Percentiles rank a stretch among this genome's conserved stretches.
Evolutionary conservation across 106 monocot genomes (phyloP).

Genomic region (Dendrobium chrysotoxum): DNA sequence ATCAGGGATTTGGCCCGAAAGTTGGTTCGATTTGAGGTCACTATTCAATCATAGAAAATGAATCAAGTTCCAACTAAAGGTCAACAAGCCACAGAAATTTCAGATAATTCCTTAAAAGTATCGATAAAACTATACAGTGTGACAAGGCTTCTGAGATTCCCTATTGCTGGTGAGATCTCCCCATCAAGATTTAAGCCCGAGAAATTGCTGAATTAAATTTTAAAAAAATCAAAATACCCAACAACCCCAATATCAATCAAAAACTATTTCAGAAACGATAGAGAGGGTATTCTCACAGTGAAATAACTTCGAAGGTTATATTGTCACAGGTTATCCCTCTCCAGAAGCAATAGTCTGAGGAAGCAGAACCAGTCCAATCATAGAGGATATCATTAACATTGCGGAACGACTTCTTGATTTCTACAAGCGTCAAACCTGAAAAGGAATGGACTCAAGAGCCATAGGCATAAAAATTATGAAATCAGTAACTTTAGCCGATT

Average conservation of each 20-base stretch:
- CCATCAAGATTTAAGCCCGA: conserved; percentile 83
- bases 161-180: conserved; percentile 80
- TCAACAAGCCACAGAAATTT: background rate
- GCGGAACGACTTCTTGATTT: conserved; percentile 83
- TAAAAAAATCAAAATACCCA: background rate
- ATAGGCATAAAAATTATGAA: background rate
- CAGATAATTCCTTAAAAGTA: background rate
- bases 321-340: conserved; percentile 87
- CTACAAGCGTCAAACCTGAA: conserved; percentile 60
- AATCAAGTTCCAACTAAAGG: background rate
- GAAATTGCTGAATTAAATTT: conserved; percentile 51
- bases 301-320: conserved; percentile 61
- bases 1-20: conserved; percentile 90
- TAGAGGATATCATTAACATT: conserved; percentile 69
- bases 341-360: conserved; percentile 73
- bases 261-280: background rate
- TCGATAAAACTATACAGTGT: conserved; percentile 40
- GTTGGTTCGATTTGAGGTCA: conserved; percentile 58
- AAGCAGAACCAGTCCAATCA: conserved; percentile 54
- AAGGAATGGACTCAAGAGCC: background rate
- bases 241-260: background rate
- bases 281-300: conserved; percentile 54
- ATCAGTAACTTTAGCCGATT: background rate
- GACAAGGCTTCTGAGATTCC: conserved; percentile 54
- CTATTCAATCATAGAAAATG: conserved; percentile 29